Conservation (phyloP, 768 basidiomycete species). For the Coprinopsis strossmayeri region DNA sequence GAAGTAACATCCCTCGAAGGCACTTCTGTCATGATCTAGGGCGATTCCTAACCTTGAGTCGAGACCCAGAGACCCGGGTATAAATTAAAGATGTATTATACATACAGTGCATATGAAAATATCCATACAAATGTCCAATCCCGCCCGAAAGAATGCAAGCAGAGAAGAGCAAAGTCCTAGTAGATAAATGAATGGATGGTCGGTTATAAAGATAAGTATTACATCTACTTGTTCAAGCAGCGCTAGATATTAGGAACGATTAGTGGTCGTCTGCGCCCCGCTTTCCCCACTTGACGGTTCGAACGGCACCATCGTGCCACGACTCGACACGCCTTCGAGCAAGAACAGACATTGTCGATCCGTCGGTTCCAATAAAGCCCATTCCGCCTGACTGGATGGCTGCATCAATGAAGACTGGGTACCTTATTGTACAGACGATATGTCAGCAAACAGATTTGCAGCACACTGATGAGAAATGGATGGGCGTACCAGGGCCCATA, state of each 20-base stretch:
- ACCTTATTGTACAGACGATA: no score
- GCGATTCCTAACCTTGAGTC: no score
- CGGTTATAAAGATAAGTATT: background rate
- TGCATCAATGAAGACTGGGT: slow-evolving; percentile 67
- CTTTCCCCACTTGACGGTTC: slow-evolving; percentile 53
- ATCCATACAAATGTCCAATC: no score
- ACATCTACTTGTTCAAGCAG: background rate
- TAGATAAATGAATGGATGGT: background rate
- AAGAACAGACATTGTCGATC: slow-evolving; percentile 64
- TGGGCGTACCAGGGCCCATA: slow-evolving; percentile 43
- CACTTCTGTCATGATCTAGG: no score
- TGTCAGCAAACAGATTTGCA: slow-evolving; percentile 15
- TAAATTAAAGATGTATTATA: no score
- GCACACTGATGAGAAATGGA: background rate
- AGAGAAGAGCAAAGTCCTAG: background rate
- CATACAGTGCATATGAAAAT: no score
- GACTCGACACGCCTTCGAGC: slow-evolving; percentile 57
- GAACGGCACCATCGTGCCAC: slow-evolving; percentile 51
- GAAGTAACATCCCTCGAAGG: no score
- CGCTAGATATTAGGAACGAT: slow-evolving; percentile 5
- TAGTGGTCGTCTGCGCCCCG: slow-evolving; percentile 50
- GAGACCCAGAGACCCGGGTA: no score
- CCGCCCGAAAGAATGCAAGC: no score
- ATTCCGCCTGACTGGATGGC: slow-evolving; percentile 59
- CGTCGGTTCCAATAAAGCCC: slow-evolving; percentile 67